These are phyloP conservation scores for Penicillium robsamsonii DNA, from an alignment of 495 filamentous ascomycete species.

Conservation along the genomic window DNA sequence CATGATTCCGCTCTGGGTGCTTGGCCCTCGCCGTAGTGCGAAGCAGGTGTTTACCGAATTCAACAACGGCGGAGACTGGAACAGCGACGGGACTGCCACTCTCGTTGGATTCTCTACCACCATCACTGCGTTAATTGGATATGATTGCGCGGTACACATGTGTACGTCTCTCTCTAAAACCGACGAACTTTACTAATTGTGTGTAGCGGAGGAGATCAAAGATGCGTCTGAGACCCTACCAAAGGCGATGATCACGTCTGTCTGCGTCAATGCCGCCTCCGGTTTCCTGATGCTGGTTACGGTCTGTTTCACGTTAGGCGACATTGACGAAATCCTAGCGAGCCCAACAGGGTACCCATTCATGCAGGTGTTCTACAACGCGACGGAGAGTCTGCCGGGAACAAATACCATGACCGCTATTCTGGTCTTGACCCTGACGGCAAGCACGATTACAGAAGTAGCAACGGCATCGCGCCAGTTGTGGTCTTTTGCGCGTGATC, in stretches of 20 bases:
- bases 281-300: conserved; percentile 44
- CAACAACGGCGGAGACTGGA: conserved; percentile 47
- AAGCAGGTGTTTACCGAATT: conserved; percentile 46
- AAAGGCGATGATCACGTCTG: conserved; percentile 35
- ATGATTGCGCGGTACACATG: conserved; percentile 23
- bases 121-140: conserved; percentile 32
- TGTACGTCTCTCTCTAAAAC: conserved; percentile 8
- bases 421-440: conserved; percentile 33
- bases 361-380: conserved; percentile 32
- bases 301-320: conserved; percentile 39
- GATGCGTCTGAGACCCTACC: conserved; percentile 41
- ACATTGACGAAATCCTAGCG: conserved; percentile 33
- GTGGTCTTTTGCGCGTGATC: conserved; percentile 48
- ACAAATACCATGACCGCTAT: conserved; percentile 30
- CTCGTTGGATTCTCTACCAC: conserved; percentile 18
- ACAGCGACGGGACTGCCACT: conserved; percentile 10
- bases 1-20: conserved; percentile 45
- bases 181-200: neutral
- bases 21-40: conserved; percentile 34
- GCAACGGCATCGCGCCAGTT: conserved; percentile 41
- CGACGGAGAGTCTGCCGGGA: conserved; percentile 19
- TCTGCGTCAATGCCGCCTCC: conserved; percentile 32
- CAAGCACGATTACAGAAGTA: conserved; percentile 29
- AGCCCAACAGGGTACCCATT: conserved; percentile 31
- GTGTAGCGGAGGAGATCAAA: conserved; percentile 44